phyloP scores from a whole-genome alignment of 78 protist genomes.

The Dictyostelium brefeldianum region DNA sequence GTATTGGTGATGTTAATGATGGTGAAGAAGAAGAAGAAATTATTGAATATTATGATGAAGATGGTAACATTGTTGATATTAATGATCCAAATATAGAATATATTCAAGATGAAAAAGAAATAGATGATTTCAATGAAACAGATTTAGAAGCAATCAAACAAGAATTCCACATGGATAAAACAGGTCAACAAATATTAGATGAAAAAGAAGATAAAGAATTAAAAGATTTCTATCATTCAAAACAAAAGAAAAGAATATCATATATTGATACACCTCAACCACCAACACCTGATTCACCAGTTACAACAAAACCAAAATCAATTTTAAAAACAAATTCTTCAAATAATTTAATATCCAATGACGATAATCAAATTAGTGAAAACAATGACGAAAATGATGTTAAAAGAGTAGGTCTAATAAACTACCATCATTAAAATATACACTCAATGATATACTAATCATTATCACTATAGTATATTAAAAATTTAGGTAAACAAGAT shows the following conservation, averaged over 20 bases:
- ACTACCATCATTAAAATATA: neutral
- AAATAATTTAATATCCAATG: neutral
- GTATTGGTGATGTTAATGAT: neutral
- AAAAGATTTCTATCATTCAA: neutral
- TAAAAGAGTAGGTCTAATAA: neutral
- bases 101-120: conserved; percentile 20
- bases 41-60: conserved; percentile 68
- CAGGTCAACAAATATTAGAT: neutral
- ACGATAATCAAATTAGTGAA: neutral
- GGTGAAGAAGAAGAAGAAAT: neutral
- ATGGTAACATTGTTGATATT: conserved; percentile 56
- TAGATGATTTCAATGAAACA: neutral
- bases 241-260: conserved; percentile 5
- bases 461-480: conserved; percentile 12
- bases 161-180: neutral
- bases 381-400: neutral
- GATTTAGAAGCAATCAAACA: neutral
- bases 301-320: neutral
- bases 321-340: conserved; percentile 21
- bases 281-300: conserved; percentile 8
- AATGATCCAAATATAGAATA: conserved; percentile 39
- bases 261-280: conserved; percentile 18
- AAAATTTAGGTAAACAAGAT: conserved; percentile 15
- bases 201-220: conserved; percentile 26
- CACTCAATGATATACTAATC: neutral